Base-by-base conservation (phyloP, 176 grass and related monocot species). In the Triticum monococcum region DNA sequence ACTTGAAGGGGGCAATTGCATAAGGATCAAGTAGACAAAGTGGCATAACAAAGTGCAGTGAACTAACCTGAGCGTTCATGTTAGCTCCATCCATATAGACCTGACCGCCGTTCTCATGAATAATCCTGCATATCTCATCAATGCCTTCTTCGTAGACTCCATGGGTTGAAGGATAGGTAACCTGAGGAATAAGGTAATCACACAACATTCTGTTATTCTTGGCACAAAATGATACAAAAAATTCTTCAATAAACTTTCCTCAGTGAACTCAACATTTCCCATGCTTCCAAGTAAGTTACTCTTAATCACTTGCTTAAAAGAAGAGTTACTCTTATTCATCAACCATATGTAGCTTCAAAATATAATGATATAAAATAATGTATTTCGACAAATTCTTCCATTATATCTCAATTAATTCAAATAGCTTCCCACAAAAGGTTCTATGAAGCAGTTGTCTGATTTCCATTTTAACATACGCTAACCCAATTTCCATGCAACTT, bases 31-130 rank as follows among this genome's bases (percentile, higher is more conserved):
- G 20, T 81, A 77, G 28, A 33, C 13, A 61, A 69, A 9, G 13
- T 63, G 28, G 31, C 22, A 73, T 45, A 64, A 71, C 3, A 82
- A 79, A 23, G 14, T 75, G 75, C 80, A 45, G 75, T 89, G 70
- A 43, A 81, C 56, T 84, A 83, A 97, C 97, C 94, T 99, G 97
- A 88, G 97, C 97, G 83, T 99, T 99, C 97, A 99, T 99, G 80
- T 99, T 99, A 83, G 97, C 97, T 59, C 97, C 97, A 78, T 99
- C 97, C 97, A 99, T 99, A 75, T 99, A 99, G 45, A 99, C 97
- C 86, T 99, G 94, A 11, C 97, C 97, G 20, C 94, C 97, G 71
- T 99, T 99, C 8, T 99, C 92, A 72, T 99, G 97, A 93, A 99
- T 92, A 59, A 94, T 94, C 82, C 81, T 99, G 92, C 97, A 99